A percentile compares a stretch with the other conserved stretches of the same genome.
Evolutionary conservation across 2,329 filamentous ascomycete genomes (phyloP).

Genomic region (Phialemonium atrogriseum): DNA sequence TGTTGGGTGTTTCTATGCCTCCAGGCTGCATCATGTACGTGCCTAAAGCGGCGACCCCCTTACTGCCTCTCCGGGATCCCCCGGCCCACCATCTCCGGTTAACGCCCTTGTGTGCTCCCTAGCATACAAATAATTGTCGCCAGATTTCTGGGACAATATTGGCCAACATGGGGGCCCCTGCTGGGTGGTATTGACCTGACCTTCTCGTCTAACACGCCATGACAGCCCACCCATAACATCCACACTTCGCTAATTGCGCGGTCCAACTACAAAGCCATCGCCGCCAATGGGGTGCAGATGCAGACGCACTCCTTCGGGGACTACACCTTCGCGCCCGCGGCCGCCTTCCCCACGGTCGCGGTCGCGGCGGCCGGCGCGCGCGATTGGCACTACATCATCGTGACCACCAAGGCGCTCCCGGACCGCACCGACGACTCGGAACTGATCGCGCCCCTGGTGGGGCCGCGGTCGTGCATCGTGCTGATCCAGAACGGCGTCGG

Average conservation of each 20-base stretch:
- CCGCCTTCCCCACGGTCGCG: constrained; percentile 52
- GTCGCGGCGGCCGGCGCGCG: constrained; percentile 34
- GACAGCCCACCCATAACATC: constrained; percentile 40
- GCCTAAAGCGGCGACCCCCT: not conserved
- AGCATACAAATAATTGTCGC: no score
- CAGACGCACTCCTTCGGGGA: constrained; percentile 59
- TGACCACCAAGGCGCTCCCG: constrained; percentile 63
- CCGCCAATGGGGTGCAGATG: constrained; percentile 52
- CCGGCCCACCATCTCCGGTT: no score
- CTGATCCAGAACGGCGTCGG: constrained; percentile 65
- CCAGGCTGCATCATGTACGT: constrained; percentile 52
- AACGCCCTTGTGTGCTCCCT: no score
- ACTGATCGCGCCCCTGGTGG: constrained; percentile 53
- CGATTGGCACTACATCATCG: constrained; percentile 52
- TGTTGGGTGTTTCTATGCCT: constrained; percentile 66
- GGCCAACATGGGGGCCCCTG: no score
- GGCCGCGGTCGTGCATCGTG: constrained; percentile 47
- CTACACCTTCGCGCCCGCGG: constrained; percentile 54
- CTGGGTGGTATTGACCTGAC: no score
- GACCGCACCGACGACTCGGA: constrained; percentile 54
- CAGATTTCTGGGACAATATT: no score
- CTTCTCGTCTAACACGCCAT: not conserved
- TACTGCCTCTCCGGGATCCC: no score
- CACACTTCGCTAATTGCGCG: constrained; percentile 63
- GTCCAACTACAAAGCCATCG: constrained; percentile 62